Conservation (phyloP, 164 flowering plant species). For the Sextonia rubra region DNA sequence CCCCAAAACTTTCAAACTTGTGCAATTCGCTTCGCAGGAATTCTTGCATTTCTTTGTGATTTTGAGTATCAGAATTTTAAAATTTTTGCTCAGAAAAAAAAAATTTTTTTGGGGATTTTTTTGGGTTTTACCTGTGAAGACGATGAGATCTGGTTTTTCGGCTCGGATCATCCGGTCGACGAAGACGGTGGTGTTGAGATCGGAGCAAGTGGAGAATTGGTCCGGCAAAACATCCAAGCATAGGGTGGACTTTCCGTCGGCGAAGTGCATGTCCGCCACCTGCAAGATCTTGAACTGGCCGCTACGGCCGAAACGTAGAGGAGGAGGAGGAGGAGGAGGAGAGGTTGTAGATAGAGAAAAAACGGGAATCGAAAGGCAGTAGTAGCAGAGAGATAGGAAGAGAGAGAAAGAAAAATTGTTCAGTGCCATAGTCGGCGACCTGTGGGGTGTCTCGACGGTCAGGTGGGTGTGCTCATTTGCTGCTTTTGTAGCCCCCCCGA, state of each 20-base stretch:
- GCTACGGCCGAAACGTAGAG: slow-evolving; percentile 19
- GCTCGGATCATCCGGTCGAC: slow-evolving; percentile 59
- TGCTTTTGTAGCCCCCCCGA: too few relatives aligned
- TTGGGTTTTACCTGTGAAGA: slow-evolving; percentile 83
- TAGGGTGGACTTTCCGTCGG: slow-evolving; percentile 52
- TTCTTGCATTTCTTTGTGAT: background rate
- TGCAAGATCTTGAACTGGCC: slow-evolving; percentile 84
- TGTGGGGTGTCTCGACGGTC: too few relatives aligned
- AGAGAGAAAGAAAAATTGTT: background rate
- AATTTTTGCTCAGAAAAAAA: background rate
- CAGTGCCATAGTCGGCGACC: too few relatives aligned
- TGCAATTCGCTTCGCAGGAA: too few relatives aligned
- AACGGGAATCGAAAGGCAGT: background rate
- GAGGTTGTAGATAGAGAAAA: background rate
- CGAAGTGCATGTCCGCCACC: slow-evolving; percentile 95
- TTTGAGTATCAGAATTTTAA: background rate
- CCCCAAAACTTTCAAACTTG: too few relatives aligned
- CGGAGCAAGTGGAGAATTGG: slow-evolving; percentile 64
- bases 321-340: background rate
- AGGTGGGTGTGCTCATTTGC: too few relatives aligned
- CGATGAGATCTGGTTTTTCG: slow-evolving; percentile 81
- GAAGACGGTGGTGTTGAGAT: slow-evolving; percentile 89
- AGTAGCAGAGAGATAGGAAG: background rate
- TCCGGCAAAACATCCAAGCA: slow-evolving; percentile 59
- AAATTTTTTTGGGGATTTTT: background rate